Percentiles rank a stretch among this genome's conserved stretches.
phyloP scores from a whole-genome alignment of 2,329 filamentous ascomycete species.

The Fusarium luffae region DNA sequence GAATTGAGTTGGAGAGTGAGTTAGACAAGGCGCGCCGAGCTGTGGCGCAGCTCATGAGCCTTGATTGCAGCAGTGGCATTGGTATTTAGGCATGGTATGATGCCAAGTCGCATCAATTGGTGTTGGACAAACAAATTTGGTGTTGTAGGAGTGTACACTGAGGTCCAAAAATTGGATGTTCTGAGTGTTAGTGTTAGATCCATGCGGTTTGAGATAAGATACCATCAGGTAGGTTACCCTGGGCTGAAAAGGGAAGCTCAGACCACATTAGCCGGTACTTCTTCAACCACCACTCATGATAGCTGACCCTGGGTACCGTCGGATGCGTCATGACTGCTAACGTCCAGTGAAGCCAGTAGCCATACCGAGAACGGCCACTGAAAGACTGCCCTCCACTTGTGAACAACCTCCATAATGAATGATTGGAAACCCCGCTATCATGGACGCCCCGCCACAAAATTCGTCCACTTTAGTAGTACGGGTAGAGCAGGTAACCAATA shows the following conservation, averaged over 20 bases:
- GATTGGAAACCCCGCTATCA: slow-evolving; percentile 39
- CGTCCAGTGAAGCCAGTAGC: not conserved
- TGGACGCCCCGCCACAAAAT: slow-evolving; percentile 47
- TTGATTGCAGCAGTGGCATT: slow-evolving; percentile 49
- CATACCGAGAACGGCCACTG: slow-evolving; percentile 37
- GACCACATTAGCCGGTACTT: slow-evolving; percentile 39
- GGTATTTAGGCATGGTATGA: slow-evolving; percentile 45
- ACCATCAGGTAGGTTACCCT: not conserved
- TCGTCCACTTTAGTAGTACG: slow-evolving; percentile 17
- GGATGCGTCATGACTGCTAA: slow-evolving; percentile 37
- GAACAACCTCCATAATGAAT: not conserved
- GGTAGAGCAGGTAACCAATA: not conserved
- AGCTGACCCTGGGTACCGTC: slow-evolving; percentile 30
- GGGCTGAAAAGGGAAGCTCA: slow-evolving; percentile 36
- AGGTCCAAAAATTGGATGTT: slow-evolving; percentile 1
- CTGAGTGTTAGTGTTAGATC: not conserved
- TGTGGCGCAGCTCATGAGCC: slow-evolving; percentile 42
- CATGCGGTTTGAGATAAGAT: not conserved
- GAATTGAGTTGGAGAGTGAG: slow-evolving; percentile 19
- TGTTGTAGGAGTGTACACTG: not conserved
- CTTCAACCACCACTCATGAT: slow-evolving; percentile 29
- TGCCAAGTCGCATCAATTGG: slow-evolving; percentile 30
- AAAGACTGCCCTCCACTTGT: not conserved
- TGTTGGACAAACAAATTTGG: not conserved
- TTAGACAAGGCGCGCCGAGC: slow-evolving; percentile 31